Percentiles rank a stretch among this genome's conserved stretches.
Conservation (phyloP, 2,329 filamentous ascomycete species). For the Hortaea werneckii region DNA sequence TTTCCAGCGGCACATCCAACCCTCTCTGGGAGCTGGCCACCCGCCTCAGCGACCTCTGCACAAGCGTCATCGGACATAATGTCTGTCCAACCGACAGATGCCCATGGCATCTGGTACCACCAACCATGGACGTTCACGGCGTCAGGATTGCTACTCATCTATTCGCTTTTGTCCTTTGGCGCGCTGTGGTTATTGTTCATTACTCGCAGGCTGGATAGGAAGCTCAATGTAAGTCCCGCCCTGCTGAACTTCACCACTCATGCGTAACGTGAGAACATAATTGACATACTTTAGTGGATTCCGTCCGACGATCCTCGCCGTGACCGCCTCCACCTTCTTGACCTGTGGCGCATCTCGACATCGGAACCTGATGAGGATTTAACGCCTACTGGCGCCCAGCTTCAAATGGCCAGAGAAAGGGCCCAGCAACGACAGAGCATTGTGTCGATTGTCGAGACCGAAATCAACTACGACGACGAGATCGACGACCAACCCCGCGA, state of each 20-base stretch:
- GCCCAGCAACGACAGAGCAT: not conserved
- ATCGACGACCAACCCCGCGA: not conserved
- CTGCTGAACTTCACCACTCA: not conserved
- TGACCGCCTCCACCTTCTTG: not conserved
- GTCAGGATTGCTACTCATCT: not conserved
- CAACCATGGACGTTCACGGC: slow-evolving; percentile 3
- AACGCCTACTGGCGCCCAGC: too few relatives aligned
- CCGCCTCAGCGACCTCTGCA: too few relatives aligned
- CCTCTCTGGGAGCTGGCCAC: too few relatives aligned
- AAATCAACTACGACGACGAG: not conserved
- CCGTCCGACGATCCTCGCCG: not conserved
- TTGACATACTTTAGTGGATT: too few relatives aligned
- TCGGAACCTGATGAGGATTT: not conserved
- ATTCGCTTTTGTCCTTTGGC: not conserved
- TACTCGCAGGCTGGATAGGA: slow-evolving; percentile 1
- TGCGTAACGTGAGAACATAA: not conserved
- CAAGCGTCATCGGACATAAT: too few relatives aligned
- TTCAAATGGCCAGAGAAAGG: too few relatives aligned
- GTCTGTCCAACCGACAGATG: too few relatives aligned
- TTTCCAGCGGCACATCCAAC: not conserved
- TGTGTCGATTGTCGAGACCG: not conserved
- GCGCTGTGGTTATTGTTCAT: not conserved
- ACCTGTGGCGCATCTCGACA: not conserved
- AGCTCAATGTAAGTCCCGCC: slow-evolving; percentile 1
- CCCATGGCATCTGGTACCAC: slow-evolving; percentile 1